Percentiles rank a stretch among this genome's conserved stretches.
Conservation (phyloP, 495 filamentous ascomycete genomes). For the Neurospora sp. region DNA sequence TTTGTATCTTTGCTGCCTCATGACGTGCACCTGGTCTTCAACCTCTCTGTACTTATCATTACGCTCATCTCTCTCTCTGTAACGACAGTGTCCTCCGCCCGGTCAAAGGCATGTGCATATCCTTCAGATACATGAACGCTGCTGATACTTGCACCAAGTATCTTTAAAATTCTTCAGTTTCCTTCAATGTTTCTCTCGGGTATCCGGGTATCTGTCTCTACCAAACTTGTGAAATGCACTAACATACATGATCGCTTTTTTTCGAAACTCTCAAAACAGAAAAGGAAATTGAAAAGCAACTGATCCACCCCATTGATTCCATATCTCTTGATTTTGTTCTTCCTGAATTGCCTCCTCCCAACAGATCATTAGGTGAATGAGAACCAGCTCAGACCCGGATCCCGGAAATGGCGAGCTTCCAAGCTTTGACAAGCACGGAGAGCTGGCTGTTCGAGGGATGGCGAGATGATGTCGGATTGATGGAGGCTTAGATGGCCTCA, state of each 20-base stretch:
- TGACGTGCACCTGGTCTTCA: not conserved
- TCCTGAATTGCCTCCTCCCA: not conserved
- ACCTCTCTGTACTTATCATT: not conserved
- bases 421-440: not conserved
- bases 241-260: not conserved
- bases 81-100: not conserved
- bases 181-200: not conserved
- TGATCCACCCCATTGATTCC: not conserved
- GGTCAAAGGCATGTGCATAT: not conserved
- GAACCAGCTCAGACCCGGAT: not conserved
- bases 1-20: not conserved
- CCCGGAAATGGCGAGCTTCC: not conserved
- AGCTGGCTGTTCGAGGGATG: not conserved
- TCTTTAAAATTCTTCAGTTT: not conserved
- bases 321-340: not conserved
- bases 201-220: not conserved
- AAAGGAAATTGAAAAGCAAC: not conserved
- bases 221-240: not conserved
- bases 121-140: constrained; percentile 4
- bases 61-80: not conserved
- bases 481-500: not conserved
- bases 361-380: not conserved
- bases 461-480: not conserved
- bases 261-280: not conserved
- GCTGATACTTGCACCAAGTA: not conserved